These are phyloP conservation scores for Plasmodium falciparum DNA, from an alignment of 169 alveolate genomes.

Conservation along the genomic window DNA sequence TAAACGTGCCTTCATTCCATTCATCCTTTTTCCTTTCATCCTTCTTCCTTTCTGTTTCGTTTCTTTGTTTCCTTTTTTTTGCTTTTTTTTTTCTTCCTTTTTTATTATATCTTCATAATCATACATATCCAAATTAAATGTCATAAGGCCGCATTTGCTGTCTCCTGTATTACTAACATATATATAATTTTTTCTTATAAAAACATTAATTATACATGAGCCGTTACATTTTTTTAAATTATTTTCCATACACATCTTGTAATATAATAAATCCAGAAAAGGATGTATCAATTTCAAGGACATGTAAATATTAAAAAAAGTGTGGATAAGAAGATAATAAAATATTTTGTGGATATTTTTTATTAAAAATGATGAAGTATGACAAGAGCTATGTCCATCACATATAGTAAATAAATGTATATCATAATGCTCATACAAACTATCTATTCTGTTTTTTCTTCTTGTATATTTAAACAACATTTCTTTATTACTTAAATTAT, in stretches of 20 bases:
- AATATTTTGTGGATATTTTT: constrained; percentile 46
- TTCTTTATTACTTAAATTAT: background rate
- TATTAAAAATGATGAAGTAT: constrained; percentile 46
- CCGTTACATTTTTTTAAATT: constrained; percentile 19
- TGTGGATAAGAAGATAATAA: constrained; percentile 44
- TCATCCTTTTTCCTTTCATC: background rate
- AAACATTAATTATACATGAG: constrained; percentile 56
- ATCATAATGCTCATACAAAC: constrained; percentile 4
- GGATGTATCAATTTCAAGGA: constrained; percentile 49
- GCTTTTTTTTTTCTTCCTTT: background rate
- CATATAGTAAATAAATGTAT: constrained; percentile 74
- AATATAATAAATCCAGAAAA: constrained; percentile 42
- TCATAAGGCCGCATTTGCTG: constrained; percentile 46
- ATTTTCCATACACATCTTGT: background rate
- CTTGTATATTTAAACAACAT: background rate
- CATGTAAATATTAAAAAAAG: constrained; percentile 46
- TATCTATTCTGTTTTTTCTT: background rate
- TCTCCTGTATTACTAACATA: constrained; percentile 73
- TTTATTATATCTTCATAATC: background rate
- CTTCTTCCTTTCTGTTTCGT: background rate
- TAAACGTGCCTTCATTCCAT: too few species aligned
- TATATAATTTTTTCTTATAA: constrained; percentile 28
- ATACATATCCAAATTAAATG: constrained; percentile 54
- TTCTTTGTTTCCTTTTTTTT: constrained; percentile 2
- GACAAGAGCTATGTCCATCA: constrained; percentile 71